phyloP scores from a whole-genome alignment of 148 eudicot species.

The Dysphania ambrosioides region DNA sequence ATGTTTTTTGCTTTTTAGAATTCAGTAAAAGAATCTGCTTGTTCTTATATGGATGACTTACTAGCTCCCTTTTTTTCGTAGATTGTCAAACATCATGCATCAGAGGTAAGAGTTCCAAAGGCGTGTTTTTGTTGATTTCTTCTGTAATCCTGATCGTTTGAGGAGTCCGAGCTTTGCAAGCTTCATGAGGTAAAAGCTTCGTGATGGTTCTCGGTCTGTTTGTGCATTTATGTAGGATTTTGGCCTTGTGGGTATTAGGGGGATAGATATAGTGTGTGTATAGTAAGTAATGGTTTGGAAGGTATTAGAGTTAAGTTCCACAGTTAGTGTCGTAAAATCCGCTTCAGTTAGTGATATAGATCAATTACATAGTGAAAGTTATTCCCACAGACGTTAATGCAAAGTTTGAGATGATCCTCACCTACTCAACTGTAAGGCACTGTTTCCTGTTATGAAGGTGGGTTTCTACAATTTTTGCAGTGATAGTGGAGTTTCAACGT shows the following conservation, averaged over 20 bases:
- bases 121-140: constrained; percentile 88
- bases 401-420: background rate
- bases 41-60: background rate
- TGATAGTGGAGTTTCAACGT: background rate
- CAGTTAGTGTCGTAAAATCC: constrained; percentile 10
- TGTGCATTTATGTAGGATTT: constrained; percentile 11
- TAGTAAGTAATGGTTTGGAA: background rate
- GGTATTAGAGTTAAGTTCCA: background rate
- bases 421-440: background rate
- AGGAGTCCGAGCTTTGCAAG: constrained; percentile 79
- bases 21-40: background rate
- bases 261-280: constrained; percentile 8
- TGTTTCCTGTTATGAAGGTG: background rate
- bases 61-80: constrained; percentile 20
- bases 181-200: constrained; percentile 70
- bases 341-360: constrained; percentile 3
- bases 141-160: constrained; percentile 84
- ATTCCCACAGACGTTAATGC: too few relatives aligned
- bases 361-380: background rate
- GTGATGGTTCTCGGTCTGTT: constrained; percentile 17
- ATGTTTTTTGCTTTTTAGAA: too few relatives aligned
- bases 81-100: constrained; percentile 83
- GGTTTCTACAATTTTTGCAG: background rate
- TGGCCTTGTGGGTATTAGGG: background rate
- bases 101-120: constrained; percentile 84